These are phyloP conservation scores for Amphicarpaea edgeworthii DNA, from an alignment of 306 rosid genomes.

Conservation along the genomic window DNA sequence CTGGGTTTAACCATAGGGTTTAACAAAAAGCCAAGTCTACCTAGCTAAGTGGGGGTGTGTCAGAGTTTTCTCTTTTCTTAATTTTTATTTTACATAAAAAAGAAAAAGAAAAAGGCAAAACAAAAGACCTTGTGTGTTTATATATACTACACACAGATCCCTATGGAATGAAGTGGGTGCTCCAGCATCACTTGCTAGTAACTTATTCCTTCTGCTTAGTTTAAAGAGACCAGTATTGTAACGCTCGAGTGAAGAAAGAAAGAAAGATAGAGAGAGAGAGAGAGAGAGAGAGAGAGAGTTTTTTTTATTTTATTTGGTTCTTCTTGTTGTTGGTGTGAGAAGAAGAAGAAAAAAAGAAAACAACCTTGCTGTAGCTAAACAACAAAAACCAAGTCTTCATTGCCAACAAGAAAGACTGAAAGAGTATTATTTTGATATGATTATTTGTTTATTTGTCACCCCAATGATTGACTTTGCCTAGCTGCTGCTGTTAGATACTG, in stretches of 20 bases:
- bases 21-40: slow-evolving; percentile 18
- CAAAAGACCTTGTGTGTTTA: not conserved
- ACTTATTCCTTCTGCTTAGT: slow-evolving; percentile 76
- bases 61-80: not conserved
- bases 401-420: slow-evolving; percentile 26
- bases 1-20: slow-evolving; percentile 54
- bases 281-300: not conserved
- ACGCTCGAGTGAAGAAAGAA: slow-evolving; percentile 26
- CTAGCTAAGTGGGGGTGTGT: not conserved
- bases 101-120: not conserved
- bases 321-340: slow-evolving; percentile 21
- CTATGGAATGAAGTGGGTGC: slow-evolving; percentile 71
- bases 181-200: slow-evolving; percentile 52
- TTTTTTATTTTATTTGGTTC: slow-evolving; percentile 29
- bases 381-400: slow-evolving; percentile 52
- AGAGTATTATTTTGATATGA: slow-evolving; percentile 48
- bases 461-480: slow-evolving; percentile 67
- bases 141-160: slow-evolving; percentile 70
- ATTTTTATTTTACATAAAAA: not conserved
- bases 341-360: too few species aligned
- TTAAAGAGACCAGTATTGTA: slow-evolving; percentile 64
- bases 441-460: slow-evolving; percentile 56
- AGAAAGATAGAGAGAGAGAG: not conserved
- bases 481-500: slow-evolving; percentile 3
- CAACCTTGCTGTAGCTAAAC: slow-evolving; percentile 38